Percentiles rank a stretch among this genome's conserved stretches.
phyloP scores from a whole-genome alignment of 2,329 filamentous ascomycete genomes.

The Emericellopsis cladophorae region DNA sequence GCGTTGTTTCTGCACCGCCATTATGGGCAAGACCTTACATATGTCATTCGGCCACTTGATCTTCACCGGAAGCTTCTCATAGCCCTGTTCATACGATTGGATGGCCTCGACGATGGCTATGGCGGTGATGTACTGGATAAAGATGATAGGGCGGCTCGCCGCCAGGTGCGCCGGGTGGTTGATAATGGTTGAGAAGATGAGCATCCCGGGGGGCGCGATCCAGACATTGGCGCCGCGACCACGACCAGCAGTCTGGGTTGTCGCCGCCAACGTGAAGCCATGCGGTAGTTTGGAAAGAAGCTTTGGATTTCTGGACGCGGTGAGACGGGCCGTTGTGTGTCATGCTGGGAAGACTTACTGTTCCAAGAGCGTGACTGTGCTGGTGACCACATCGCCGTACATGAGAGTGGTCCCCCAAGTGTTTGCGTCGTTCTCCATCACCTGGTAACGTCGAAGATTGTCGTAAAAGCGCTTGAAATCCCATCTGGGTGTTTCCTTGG shows the following conservation, averaged over 20 bases:
- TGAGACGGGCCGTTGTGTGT: not conserved
- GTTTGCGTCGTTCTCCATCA: constrained; percentile 32
- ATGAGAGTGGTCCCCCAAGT: constrained; percentile 68
- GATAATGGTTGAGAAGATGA: constrained; percentile 82
- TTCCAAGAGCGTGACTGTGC: constrained; percentile 85
- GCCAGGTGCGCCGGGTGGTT: constrained; percentile 68
- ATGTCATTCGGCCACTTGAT: constrained; percentile 99
- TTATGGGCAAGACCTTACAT: constrained; percentile 31
- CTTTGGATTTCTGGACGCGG: constrained; percentile 51
- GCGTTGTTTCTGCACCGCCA: not conserved
- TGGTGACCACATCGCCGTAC: constrained; percentile 87
- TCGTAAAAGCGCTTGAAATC: constrained; percentile 70
- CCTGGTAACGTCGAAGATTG: constrained; percentile 55
- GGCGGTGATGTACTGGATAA: constrained; percentile 86
- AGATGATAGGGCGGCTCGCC: constrained; percentile 67
- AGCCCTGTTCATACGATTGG: constrained; percentile 65
- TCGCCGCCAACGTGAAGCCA: constrained; percentile 81
- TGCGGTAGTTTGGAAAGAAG: constrained; percentile 65
- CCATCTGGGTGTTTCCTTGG: constrained; percentile 71
- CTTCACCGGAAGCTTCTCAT: constrained; percentile 63
- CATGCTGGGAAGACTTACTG: constrained; percentile 39
- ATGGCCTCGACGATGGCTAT: constrained; percentile 80
- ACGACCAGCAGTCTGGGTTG: constrained; percentile 75
- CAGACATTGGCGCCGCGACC: constrained; percentile 89
- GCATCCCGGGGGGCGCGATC: constrained; percentile 75